Conservation (phyloP, 2,329 filamentous ascomycete genomes). For the Samsoniella hepiali region DNA sequence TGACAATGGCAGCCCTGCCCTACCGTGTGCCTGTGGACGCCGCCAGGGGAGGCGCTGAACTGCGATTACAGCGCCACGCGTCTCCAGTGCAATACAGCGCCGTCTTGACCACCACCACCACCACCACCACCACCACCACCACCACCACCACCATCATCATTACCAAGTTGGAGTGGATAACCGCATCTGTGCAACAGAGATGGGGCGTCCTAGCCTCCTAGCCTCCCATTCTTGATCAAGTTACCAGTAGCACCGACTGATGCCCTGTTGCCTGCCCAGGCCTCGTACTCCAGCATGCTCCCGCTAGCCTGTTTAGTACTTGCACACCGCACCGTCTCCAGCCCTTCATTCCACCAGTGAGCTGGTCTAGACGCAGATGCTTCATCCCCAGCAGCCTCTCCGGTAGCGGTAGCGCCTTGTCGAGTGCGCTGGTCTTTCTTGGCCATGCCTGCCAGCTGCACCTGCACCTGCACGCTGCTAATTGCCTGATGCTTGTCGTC, state of each 20-base stretch:
- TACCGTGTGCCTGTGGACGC: no score
- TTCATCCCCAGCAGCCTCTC: neutral
- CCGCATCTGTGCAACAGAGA: neutral
- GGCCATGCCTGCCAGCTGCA: neutral
- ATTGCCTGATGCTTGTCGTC: neutral
- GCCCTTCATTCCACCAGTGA: neutral
- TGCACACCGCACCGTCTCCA: slow-evolving; percentile 10
- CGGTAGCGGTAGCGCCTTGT: neutral
- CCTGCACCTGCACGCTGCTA: neutral
- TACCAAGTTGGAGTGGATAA: neutral
- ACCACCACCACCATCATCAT: neutral
- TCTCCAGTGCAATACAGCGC: neutral
- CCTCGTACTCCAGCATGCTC: neutral
- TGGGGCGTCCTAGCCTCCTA: neutral
- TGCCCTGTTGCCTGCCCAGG: neutral
- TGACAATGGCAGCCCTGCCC: slow-evolving; percentile 1
- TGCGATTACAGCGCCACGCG: neutral
- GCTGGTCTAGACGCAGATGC: no score
- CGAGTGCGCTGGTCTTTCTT: neutral
- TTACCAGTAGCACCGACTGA: neutral
- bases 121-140: neutral
- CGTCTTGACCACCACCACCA: neutral
- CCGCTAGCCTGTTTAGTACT: slow-evolving; percentile 15
- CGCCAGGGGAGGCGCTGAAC: no score
- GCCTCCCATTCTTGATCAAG: neutral